Evolutionary conservation across 495 filamentous ascomycete species (phyloP), one percentile per base, ranked within the genome.

Genomic region (Talaromyces trachyspermus): DNA sequence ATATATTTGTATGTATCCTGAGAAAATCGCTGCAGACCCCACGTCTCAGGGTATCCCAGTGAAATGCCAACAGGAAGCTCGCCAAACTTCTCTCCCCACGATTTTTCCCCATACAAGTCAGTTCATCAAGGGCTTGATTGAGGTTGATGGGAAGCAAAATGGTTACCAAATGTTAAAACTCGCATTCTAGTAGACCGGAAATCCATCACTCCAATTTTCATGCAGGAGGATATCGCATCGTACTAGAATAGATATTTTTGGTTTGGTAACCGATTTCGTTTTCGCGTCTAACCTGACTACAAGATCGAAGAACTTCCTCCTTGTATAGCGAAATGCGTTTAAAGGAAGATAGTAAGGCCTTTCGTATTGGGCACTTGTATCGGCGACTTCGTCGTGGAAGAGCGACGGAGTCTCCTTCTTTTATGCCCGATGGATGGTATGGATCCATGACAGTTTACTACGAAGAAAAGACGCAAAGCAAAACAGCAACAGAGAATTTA

Each of bases 341-440:
- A 46, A 22, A 24, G n/a, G 44, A 24, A 19, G 44, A 17, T 19
- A 23, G 18, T 8, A 46, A n/a, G 8, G 11, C 26, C 9, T 5
- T 80, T 75, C 24, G 68, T 95, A 62, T 95, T 60, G 88, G 89
- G 84, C 80, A 87, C 70, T 85, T 85, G 89, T 95, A 95, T 95
- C 89, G 86, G 76, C 84, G 79, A 71, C 78, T 77, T 76, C 74
- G 49, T 49, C 68, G 76, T 66, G 62, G 49, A 50, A 61, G 61
- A 69, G 52, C 56, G 71, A 74, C 69, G 62, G 72, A 75, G 83
- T 71, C 83, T 82, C 86, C 84, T 95, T 95, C 89, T 95, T 85
- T 67, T 79, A 20, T 86, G 75, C 85, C 88, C 86, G 53, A 32
- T 24, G 15, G 8, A 45, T 23, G 4, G 14, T 7, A 1, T 14